These are phyloP conservation scores for Komagataella pastoris DNA, from an alignment of 805 yeast species.

Conservation along the genomic window DNA sequence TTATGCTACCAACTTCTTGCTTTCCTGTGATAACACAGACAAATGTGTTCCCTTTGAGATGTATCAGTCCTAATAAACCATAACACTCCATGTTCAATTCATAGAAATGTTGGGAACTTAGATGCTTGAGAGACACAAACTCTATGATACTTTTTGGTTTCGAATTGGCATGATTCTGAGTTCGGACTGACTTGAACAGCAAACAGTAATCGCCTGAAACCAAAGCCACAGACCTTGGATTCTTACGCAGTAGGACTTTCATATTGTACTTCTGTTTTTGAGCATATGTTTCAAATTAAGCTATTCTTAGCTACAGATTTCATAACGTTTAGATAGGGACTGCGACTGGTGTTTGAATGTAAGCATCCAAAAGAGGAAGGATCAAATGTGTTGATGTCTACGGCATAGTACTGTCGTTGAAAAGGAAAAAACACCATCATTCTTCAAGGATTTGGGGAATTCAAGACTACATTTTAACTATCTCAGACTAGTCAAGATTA, in stretches of 20 bases:
- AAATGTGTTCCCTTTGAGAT: conserved; percentile 38
- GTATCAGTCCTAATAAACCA: conserved; percentile 53
- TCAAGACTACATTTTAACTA: no score
- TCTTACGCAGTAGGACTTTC: conserved; percentile 48
- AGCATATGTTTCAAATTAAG: neutral
- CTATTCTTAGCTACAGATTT: neutral
- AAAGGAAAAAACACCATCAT: no score
- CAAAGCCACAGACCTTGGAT: conserved; percentile 60
- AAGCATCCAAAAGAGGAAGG: neutral
- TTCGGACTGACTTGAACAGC: conserved; percentile 34
- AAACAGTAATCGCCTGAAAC: conserved; percentile 46
- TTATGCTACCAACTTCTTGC: conserved; percentile 44
- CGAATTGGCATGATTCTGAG: conserved; percentile 9
- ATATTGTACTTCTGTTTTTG: conserved; percentile 17
- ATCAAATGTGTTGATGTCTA: no score
- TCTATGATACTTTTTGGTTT: conserved; percentile 34
- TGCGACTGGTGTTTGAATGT: neutral
- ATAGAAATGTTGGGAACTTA: neutral
- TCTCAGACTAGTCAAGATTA: neutral
- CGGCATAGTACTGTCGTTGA: no score
- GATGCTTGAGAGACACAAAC: conserved; percentile 21
- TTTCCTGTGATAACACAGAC: conserved; percentile 45
- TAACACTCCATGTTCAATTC: conserved; percentile 17
- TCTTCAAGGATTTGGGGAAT: no score
- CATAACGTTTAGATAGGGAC: neutral